These are phyloP conservation scores for Oryza nivara DNA, from an alignment of 176 grass and related monocot species.

Conservation along the genomic window DNA sequence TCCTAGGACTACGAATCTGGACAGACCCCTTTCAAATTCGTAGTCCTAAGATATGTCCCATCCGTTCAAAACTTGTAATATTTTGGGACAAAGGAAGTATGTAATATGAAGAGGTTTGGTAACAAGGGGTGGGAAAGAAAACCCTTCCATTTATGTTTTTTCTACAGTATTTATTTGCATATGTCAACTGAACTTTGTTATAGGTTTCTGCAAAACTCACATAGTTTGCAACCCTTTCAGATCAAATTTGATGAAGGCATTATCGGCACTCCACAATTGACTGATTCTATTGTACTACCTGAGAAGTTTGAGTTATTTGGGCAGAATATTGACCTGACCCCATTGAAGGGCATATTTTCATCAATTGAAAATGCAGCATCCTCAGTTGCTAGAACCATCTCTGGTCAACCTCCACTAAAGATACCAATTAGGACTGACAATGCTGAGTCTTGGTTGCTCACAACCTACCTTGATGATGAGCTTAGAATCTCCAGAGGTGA, in stretches of 20 bases:
- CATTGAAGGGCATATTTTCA: conserved; percentile 74
- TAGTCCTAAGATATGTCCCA: no score
- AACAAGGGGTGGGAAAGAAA: neutral
- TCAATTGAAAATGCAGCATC: conserved; percentile 83
- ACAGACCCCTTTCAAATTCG: no score
- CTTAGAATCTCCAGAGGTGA: conserved; percentile 83
- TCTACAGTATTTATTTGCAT: neutral
- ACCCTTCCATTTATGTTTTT: neutral
- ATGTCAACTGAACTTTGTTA: neutral
- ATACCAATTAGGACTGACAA: conserved; percentile 68
- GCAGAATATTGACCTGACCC: conserved; percentile 79
- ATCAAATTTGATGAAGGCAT: conserved; percentile 92
- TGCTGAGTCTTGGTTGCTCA: conserved; percentile 81
- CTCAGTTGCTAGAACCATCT: conserved; percentile 77
- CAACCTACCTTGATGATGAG: conserved; percentile 88
- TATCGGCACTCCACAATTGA: conserved; percentile 87
- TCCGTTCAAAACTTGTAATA: no score
- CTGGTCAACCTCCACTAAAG: conserved; percentile 81
- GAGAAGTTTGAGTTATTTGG: conserved; percentile 85
- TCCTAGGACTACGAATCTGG: no score
- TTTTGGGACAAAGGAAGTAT: no score
- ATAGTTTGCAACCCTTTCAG: conserved; percentile 43
- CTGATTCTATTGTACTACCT: conserved; percentile 74
- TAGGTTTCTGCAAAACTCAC: neutral
- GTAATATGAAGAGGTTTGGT: neutral